Evolutionary conservation across 495 filamentous ascomycete genomes (phyloP).

Genomic region (Aspergillus coremiiformis): DNA sequence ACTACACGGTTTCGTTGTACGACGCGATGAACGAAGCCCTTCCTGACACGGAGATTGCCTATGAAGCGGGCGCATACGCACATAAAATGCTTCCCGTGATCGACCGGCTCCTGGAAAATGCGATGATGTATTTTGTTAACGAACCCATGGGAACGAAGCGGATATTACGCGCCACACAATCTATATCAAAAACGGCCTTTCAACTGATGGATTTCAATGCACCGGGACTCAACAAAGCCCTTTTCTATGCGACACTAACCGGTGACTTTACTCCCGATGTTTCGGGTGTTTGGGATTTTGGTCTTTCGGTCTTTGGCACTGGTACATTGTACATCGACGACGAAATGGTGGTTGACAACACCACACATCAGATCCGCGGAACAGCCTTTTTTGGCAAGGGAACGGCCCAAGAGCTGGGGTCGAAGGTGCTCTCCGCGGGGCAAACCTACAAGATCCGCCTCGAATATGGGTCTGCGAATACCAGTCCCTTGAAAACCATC

Average conservation of each 20-base stretch:
- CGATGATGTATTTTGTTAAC: constrained; percentile 48
- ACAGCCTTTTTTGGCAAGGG: constrained; percentile 50
- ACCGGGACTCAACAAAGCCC: constrained; percentile 34
- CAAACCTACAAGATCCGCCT: constrained; percentile 49
- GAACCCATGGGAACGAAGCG: constrained; percentile 40
- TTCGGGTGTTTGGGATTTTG: constrained; percentile 59
- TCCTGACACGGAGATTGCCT: constrained; percentile 41
- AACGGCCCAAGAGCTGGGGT: constrained; percentile 50
- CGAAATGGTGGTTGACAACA: constrained; percentile 58
- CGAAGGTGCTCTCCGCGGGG: constrained; percentile 43
- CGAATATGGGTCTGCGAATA: constrained; percentile 54
- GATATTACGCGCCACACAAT: constrained; percentile 41
- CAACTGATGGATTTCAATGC: constrained; percentile 52
- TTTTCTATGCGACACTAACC: constrained; percentile 47
- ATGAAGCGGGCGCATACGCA: constrained; percentile 51
- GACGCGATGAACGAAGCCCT: constrained; percentile 53
- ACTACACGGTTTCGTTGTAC: constrained; percentile 60
- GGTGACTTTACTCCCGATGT: constrained; percentile 47
- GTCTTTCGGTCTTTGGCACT: constrained; percentile 62
- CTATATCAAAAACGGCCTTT: constrained; percentile 43
- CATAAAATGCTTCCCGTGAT: constrained; percentile 51
- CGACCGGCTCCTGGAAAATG: constrained; percentile 38
- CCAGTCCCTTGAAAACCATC: constrained; percentile 42
- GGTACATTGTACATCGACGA: constrained; percentile 61
- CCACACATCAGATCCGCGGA: constrained; percentile 47